Evolutionary conservation across 2,329 filamentous ascomycete species (phyloP), one percentile per base, ranked within the genome.

Genomic region (Diaporthe destruens): DNA sequence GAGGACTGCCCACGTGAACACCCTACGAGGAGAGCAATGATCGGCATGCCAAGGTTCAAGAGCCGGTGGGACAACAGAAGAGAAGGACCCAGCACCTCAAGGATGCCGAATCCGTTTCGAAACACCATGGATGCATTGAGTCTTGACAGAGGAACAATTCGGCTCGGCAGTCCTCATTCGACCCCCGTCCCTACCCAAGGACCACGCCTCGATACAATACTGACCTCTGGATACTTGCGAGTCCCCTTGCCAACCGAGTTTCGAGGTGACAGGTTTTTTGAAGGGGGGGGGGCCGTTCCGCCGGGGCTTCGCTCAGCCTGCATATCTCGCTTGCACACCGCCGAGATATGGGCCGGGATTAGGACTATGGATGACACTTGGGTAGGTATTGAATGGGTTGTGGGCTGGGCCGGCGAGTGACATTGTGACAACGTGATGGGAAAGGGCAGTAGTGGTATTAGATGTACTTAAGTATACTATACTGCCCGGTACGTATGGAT

Each of bases 391-490:
- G 39, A 25, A 12, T 25, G 20, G 44, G 23, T 25, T 36, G 59
- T 36, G 42, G 59, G 44, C 44, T 47, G 42, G 16, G 53, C 23
- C 20, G 53, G 66, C 39, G 34, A 36, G 59, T 36, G 32, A 36
- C 56, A 61, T 18, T 29, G 66, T 51, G 66, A 57, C 66, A 59
- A 57, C 57, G 54, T 69, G 54, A 57, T 47, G 36, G 36, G 39
- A 14, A 29, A 34, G 39, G 29, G 65, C 8, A 14, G 53, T 7
- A 12, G 29, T 29, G 32, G 53, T 20, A 57, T 47, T 25, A n/a
- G 32, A 49, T 25, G 34, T 44, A n/a, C n/a, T n/a, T n/a, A n/a
- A n/a, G n/a, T n/a, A 55, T 34, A 44, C 20, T 47, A 25, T 23
- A 32, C 20, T 34, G 20, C 18, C 44, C 20, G n/a, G 32, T 56